These are phyloP conservation scores for Rossbeevera mucosa DNA, from an alignment of 768 basidiomycete species.

Conservation along the genomic window DNA sequence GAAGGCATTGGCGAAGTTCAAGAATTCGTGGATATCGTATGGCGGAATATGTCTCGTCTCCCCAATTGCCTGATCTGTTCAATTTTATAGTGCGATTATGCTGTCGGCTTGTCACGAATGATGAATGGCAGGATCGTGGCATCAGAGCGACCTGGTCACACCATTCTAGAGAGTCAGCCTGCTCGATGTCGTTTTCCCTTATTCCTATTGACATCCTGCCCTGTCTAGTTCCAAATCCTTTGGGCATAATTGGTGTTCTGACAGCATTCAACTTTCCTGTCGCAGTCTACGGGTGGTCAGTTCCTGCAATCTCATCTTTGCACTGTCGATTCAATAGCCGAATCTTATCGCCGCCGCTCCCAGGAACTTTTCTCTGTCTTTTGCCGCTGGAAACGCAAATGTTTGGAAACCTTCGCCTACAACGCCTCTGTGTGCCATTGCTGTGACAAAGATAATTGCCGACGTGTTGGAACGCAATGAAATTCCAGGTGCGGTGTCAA, in stretches of 20 bases:
- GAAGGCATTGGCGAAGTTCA: constrained; percentile 94
- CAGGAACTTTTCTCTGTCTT: constrained; percentile 87
- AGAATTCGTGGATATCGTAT: constrained; percentile 90
- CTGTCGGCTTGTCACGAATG: constrained; percentile 87
- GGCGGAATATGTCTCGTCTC: constrained; percentile 25
- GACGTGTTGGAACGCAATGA: constrained; percentile 76
- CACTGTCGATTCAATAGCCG: constrained; percentile 1
- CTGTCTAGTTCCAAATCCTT: constrained; percentile 78
- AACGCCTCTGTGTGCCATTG: constrained; percentile 88
- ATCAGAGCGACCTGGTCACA: constrained; percentile 87
- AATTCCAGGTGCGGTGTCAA: constrained; percentile 78
- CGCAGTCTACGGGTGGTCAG: constrained; percentile 86
- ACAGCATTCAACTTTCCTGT: constrained; percentile 97
- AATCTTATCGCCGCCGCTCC: constrained; percentile 8
- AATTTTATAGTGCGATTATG: constrained; percentile 77
- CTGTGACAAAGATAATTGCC: constrained; percentile 81
- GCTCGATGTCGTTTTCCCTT: neutral
- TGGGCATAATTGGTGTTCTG: constrained; percentile 69
- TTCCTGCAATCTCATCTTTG: constrained; percentile 1
- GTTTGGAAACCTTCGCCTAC: constrained; percentile 93
- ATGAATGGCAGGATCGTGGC: constrained; percentile 88
- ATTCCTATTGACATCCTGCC: constrained; percentile 12
- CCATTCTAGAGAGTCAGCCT: constrained; percentile 75
- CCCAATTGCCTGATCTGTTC: constrained; percentile 7
- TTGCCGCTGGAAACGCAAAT: constrained; percentile 89